These are phyloP conservation scores for Polytrichum formosum DNA, from an alignment of 225 moss, liverwort and hornwort species.

Conservation along the genomic window DNA sequence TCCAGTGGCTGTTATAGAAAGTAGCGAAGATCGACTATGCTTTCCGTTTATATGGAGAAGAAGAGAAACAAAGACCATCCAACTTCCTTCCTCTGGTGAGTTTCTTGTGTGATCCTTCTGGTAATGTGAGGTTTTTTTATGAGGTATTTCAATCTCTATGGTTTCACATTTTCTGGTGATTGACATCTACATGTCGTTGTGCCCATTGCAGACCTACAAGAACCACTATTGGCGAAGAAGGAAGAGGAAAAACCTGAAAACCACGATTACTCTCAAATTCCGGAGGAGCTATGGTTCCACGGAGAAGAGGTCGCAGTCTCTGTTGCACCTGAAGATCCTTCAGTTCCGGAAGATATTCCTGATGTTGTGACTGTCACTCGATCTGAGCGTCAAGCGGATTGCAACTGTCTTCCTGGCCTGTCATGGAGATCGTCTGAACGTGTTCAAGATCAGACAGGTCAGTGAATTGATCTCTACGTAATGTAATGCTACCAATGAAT, in stretches of 20 bases:
- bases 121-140: too few species aligned
- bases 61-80: conserved; percentile 18
- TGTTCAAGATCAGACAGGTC: conserved; percentile 30
- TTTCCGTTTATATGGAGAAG: conserved; percentile 56
- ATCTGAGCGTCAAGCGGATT: conserved; percentile 36
- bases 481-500: too few species aligned
- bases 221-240: conserved; percentile 21
- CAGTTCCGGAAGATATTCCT: neutral
- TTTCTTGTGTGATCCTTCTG: neutral
- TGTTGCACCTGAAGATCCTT: conserved; percentile 23
- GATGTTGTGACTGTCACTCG: conserved; percentile 15
- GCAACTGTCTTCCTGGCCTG: conserved; percentile 39
- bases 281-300: conserved; percentile 33
- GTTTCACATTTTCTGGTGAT: too few species aligned
- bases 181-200: neutral
- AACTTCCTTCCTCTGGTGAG: conserved; percentile 29
- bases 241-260: conserved; percentile 4
- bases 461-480: neutral
- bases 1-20: conserved; percentile 52
- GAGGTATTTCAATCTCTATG: too few species aligned
- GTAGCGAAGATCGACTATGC: conserved; percentile 53
- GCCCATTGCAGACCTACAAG: conserved; percentile 14
- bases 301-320: conserved; percentile 31
- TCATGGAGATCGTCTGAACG: conserved; percentile 31
- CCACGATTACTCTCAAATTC: conserved; percentile 19